Evolutionary conservation across 441 rosid genomes (phyloP), one percentile per base, ranked within the genome.

Genomic region (Gossypium lobatum): DNA sequence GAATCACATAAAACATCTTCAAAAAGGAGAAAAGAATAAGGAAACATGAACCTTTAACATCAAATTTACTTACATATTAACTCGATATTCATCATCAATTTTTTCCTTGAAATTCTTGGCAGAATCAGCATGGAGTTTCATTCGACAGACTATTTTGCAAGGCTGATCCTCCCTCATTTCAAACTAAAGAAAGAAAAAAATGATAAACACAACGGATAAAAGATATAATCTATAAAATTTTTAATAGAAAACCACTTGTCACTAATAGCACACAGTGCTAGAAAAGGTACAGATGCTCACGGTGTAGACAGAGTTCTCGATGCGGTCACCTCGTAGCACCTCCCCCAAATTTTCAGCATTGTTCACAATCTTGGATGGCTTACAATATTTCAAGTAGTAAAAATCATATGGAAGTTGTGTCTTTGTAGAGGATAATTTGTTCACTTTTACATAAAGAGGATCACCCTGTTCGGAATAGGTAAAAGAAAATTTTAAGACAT

Each of bases 301-400:
- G 46, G 80, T 83, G 76, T 90, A 90, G 20, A 90, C 79, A 13
- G 98, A 93, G 79, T 94, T 94, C 88, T 94, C 98, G 70, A 94
- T 94, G 72, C 98, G 96, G 76, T 94, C 98, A 65, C 98, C 98
- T 70, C 97, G 88, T 70, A 94, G 97, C 78, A 94, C 97, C 89
- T 94, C 98, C 48, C 97, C 98, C 79, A 94, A 80, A 81, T 94
- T 94, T 72, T 94, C 98, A 0, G 96, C 98, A 76, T 26, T 92
- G 86, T 88, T 94, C 78, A 80, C 11, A 80, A 94, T 91, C 86
- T 85, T 88, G 0, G 55, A 0, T 4, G 98, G 98, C 88, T 86
- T 87, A 79, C 98, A 94, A 81, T 88, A 94, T 16, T 85, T 87
- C 55, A 94, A 78, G 83, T 72, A 94, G 86, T 94, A 94, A 86